Evolutionary conservation across 805 yeast genomes (phyloP).

Genomic region (Spathaspora girioi): DNA sequence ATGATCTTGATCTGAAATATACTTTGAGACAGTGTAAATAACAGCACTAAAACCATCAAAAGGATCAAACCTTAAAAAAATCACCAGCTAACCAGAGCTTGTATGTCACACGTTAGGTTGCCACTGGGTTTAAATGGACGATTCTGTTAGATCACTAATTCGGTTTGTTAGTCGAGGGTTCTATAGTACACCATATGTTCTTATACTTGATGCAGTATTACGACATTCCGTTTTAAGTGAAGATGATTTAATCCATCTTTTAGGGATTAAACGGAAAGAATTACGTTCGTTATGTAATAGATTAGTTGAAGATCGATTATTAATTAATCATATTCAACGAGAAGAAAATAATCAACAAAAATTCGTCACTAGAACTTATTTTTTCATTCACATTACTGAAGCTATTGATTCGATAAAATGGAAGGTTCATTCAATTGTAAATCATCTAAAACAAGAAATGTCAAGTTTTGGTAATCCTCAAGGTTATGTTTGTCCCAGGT

Average conservation of each 20-base stretch:
- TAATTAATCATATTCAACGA: conserved; percentile 68
- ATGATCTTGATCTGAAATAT: background rate
- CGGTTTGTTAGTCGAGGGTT: conserved; percentile 84
- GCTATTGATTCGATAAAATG: conserved; percentile 95
- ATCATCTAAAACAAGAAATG: conserved; percentile 73
- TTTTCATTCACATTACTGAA: conserved; percentile 84
- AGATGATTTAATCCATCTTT: conserved; percentile 78
- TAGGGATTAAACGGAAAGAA: conserved; percentile 84
- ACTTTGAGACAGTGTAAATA: background rate
- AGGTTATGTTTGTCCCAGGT: conserved; percentile 87
- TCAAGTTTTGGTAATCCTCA: conserved; percentile 86
- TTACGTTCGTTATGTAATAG: conserved; percentile 77
- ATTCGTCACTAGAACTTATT: conserved; percentile 72
- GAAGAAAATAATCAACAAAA: conserved; percentile 52
- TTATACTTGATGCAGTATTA: conserved; percentile 81
- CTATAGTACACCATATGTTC: conserved; percentile 77
- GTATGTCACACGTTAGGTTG: too few relatives aligned
- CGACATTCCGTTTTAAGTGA: conserved; percentile 89
- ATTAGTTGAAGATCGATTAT: conserved; percentile 77
- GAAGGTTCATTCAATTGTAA: conserved; percentile 88
- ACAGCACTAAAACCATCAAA: background rate
- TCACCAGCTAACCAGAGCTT: too few relatives aligned
- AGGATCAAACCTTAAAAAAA: background rate
- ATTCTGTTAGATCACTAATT: conserved; percentile 50
- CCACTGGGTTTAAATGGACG: conserved; percentile 27